Conservation (phyloP, 768 basidiomycete species). For the Mycena leptocephala region DNA sequence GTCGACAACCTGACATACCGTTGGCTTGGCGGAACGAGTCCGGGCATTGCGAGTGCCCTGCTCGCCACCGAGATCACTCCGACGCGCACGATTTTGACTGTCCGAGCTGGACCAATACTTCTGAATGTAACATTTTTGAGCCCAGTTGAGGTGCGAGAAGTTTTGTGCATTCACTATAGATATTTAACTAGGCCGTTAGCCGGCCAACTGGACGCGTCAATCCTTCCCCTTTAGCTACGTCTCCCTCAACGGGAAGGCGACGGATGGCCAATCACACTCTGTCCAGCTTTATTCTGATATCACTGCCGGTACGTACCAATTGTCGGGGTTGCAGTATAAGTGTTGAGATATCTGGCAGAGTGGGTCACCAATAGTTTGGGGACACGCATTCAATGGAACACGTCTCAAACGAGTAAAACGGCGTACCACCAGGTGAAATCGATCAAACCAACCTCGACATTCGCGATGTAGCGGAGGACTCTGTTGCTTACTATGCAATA, state of each 20-base stretch:
- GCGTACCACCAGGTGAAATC: constrained; percentile 64
- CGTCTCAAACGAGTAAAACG: constrained; percentile 42
- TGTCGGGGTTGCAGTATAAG: background rate
- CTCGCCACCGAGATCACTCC: constrained; percentile 54
- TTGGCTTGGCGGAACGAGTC: constrained; percentile 59
- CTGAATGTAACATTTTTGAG: too few species aligned
- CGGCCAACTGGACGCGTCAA: constrained; percentile 65
- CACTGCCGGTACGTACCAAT: constrained; percentile 46
- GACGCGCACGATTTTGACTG: too few species aligned
- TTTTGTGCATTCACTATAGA: too few species aligned
- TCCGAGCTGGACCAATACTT: too few species aligned
- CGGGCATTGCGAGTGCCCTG: constrained; percentile 32
- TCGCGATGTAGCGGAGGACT: constrained; percentile 67
- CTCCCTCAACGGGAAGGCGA: constrained; percentile 53
- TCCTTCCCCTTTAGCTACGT: constrained; percentile 71
- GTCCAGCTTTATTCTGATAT: constrained; percentile 67
- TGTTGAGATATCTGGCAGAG: constrained; percentile 39
- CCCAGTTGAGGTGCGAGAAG: too few species aligned
- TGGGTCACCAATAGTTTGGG: constrained; percentile 53
- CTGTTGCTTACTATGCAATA: constrained; percentile 64
- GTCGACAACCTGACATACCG: constrained; percentile 63
- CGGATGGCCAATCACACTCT: constrained; percentile 55
- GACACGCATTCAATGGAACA: constrained; percentile 58
- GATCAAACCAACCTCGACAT: constrained; percentile 48
- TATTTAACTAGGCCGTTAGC: constrained; percentile 34